These are phyloP conservation scores for Kickxella alabastrina DNA, from an alignment of 192 early-diverging fungal species.

Conservation along the genomic window DNA sequence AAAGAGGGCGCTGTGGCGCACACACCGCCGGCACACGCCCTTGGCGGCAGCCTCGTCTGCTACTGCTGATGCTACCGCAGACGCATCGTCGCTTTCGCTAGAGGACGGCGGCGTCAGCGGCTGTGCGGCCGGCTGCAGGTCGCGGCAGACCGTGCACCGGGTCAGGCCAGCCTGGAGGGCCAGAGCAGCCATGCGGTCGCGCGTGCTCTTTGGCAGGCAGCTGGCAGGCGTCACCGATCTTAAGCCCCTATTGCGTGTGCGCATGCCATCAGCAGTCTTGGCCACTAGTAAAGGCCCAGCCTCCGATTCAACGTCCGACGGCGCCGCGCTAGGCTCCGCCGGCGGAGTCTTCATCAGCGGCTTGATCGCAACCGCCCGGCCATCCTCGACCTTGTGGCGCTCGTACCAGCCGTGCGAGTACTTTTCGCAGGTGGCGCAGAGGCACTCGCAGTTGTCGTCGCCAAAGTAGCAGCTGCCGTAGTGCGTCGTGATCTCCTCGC, in stretches of 20 bases:
- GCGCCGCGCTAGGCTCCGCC: no score
- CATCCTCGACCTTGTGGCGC: not conserved
- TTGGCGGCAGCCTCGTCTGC: not conserved
- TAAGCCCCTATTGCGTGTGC: constrained; percentile 41
- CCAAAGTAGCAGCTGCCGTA: constrained; percentile 71
- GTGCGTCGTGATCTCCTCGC: constrained; percentile 68
- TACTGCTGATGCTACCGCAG: no score
- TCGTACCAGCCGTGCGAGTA: constrained; percentile 47
- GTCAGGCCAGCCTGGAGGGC: not conserved
- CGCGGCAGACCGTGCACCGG: constrained; percentile 14
- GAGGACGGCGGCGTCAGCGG: not conserved
- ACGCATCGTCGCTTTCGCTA: not conserved
- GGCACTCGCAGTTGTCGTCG: constrained; percentile 61
- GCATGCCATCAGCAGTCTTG: constrained; percentile 8
- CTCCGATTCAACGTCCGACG: no score
- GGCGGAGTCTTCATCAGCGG: no score
- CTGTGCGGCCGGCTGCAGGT: not conserved
- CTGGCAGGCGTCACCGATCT: constrained; percentile 29
- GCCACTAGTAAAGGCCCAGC: no score
- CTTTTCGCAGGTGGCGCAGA: constrained; percentile 71
- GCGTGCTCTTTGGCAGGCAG: constrained; percentile 15
- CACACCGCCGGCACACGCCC: constrained; percentile 24
- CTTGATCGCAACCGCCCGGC: not conserved
- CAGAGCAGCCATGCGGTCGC: not conserved
- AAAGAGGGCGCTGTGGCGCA: constrained; percentile 33